Conservation (phyloP, 305 asterid genomes). For the Withania somnifera region DNA sequence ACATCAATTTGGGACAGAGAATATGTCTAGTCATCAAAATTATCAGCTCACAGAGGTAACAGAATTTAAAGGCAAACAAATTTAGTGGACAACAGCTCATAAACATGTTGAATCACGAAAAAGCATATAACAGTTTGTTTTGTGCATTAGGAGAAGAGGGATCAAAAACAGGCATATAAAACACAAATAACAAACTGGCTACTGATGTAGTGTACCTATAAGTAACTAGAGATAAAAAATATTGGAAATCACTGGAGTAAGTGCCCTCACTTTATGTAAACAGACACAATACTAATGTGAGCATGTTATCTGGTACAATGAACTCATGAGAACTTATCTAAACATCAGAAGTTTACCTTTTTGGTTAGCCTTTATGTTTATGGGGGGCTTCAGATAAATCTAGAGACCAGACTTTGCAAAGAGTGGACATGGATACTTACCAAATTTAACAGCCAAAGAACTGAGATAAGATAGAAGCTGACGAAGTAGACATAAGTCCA, state of each 20-base stretch:
- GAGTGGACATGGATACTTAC: conserved; percentile 30
- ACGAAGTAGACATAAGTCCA: conserved; percentile 79
- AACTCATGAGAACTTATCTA: not conserved
- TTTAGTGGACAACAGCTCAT: not conserved
- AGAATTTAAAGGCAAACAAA: not conserved
- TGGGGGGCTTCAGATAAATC: not conserved
- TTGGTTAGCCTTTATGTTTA: not conserved
- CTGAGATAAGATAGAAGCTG: conserved; percentile 88
- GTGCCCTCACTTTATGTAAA: not conserved
- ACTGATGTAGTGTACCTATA: not conserved
- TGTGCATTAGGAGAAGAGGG: not conserved
- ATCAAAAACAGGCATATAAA: not conserved
- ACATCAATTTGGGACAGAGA: not conserved
- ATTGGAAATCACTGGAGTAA: not conserved
- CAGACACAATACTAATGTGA: not conserved
- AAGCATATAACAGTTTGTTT: not conserved
- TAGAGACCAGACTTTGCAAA: not conserved
- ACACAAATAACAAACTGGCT: not conserved
- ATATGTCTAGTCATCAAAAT: not conserved
- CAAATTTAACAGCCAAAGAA: conserved; percentile 81
- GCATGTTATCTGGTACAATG: not conserved
- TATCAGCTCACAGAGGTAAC: not conserved
- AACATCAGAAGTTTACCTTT: not conserved
- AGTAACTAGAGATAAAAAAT: not conserved
- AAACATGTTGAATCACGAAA: not conserved